Conservation (phyloP, 2,329 filamentous ascomycete species). For the Diaporthe australafricana region DNA sequence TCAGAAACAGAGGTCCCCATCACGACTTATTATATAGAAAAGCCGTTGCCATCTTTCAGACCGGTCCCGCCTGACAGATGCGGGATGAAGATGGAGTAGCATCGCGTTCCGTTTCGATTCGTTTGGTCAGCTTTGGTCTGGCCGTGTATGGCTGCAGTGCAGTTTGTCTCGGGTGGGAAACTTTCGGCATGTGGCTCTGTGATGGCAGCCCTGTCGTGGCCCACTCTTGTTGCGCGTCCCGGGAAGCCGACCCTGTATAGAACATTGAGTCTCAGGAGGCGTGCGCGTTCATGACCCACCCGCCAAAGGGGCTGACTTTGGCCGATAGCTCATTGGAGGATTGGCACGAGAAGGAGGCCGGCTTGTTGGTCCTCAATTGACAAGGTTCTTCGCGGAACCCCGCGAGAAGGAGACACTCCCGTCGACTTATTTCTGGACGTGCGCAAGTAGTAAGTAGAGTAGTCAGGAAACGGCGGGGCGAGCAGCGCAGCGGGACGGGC, state of each 20-base stretch:
- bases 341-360: neutral
- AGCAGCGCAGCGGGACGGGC: too few species aligned
- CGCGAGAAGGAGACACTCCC: neutral
- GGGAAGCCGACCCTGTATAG: neutral
- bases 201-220: constrained; percentile 6
- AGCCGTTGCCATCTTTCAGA: neutral
- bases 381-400: neutral
- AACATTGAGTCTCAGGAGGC: constrained; percentile 13
- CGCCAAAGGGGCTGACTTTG: constrained; percentile 16
- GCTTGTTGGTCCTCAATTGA: neutral
- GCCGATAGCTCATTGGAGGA: constrained; percentile 7
- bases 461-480: too few species aligned
- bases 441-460: too few species aligned
- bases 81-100: neutral
- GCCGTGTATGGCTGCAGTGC: constrained; percentile 10
- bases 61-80: neutral
- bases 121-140: constrained; percentile 11
- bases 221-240: constrained; percentile 19
- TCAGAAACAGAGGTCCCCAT: neutral
- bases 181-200: constrained; percentile 15
- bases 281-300: constrained; percentile 21
- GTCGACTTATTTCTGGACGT: constrained; percentile 7
- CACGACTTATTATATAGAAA: constrained; percentile 1
- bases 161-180: constrained; percentile 3
- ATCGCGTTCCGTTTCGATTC: constrained; percentile 13